Conservation (phyloP, 1,284 basidiomycete genomes). For the Ustilago esculenta region DNA sequence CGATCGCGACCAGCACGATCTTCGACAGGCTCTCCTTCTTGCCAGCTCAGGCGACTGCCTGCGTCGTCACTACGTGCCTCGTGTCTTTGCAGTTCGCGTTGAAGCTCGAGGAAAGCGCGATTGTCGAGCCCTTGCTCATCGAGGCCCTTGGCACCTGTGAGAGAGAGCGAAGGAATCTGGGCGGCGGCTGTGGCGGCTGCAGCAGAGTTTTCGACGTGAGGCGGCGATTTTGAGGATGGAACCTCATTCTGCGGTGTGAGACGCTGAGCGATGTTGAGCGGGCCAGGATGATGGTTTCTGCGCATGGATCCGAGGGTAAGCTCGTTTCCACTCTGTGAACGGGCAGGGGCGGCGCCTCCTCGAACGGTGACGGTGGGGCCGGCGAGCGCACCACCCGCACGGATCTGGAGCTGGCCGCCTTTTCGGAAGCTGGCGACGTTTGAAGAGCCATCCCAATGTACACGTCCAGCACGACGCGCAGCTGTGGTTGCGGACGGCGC, state of each 20-base stretch:
- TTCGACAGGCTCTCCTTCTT: constrained; percentile 8
- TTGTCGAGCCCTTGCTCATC: constrained; percentile 61
- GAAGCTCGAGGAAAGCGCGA: constrained; percentile 58
- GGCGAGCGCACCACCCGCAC: constrained; percentile 23
- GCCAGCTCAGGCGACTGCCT: constrained; percentile 26
- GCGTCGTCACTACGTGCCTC: constrained; percentile 45
- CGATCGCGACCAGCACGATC: constrained; percentile 22
- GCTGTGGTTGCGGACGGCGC: constrained; percentile 4
- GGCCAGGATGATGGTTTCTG: constrained; percentile 59
- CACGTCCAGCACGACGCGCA: constrained; percentile 31
- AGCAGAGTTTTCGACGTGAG: background rate
- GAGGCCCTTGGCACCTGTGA: constrained; percentile 55
- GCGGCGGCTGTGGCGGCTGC: background rate
- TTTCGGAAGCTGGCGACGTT: constrained; percentile 37
- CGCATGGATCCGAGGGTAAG: constrained; percentile 46
- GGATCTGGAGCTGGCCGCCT: constrained; percentile 36
- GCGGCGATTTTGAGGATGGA: constrained; percentile 1
- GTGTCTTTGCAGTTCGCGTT: constrained; percentile 56
- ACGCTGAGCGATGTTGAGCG: constrained; percentile 54
- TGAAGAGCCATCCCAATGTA: constrained; percentile 48
- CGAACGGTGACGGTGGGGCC: constrained; percentile 53
- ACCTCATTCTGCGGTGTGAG: constrained; percentile 25
- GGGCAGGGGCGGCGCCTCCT: constrained; percentile 23
- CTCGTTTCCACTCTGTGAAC: constrained; percentile 2
- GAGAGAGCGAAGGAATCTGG: constrained; percentile 39